Percentiles rank a stretch among this genome's conserved stretches.
phyloP scores from a whole-genome alignment of 169 alveolate species.

The Toxoplasma gondii region DNA sequence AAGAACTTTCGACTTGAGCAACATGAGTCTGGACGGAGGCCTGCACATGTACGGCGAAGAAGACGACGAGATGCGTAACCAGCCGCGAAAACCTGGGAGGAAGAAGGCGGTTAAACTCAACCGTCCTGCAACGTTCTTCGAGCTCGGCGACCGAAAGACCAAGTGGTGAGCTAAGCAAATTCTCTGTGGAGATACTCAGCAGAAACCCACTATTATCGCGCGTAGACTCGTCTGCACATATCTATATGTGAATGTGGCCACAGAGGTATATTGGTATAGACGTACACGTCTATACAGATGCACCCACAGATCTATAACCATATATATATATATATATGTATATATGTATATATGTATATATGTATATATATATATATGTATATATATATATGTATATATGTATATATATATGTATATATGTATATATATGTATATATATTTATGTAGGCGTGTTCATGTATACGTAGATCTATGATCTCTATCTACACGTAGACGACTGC shows the following conservation, averaged over 20 bases:
- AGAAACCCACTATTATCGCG: too few relatives aligned
- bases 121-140: constrained; percentile 75
- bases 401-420: constrained; percentile 17
- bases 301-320: background rate
- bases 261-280: too few relatives aligned
- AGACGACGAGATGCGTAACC: constrained; percentile 37
- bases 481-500: too few relatives aligned
- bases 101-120: constrained; percentile 66
- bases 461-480: constrained; percentile 59
- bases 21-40: constrained; percentile 82
- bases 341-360: too few relatives aligned
- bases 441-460: constrained; percentile 38
- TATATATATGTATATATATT: background rate
- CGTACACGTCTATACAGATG: too few relatives aligned
- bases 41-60: constrained; percentile 75
- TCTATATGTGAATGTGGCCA: too few relatives aligned
- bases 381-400: background rate
- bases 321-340: background rate
- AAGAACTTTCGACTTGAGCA: constrained; percentile 75
- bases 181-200: constrained; percentile 54
- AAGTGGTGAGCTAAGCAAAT: constrained; percentile 81
- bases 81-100: constrained; percentile 57
- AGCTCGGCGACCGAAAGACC: constrained; percentile 85
- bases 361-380: background rate
- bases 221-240: too few relatives aligned